Percentiles rank a stretch among this genome's conserved stretches.
Conservation (phyloP, 495 filamentous ascomycete genomes). For the Chaetomium tenue region DNA sequence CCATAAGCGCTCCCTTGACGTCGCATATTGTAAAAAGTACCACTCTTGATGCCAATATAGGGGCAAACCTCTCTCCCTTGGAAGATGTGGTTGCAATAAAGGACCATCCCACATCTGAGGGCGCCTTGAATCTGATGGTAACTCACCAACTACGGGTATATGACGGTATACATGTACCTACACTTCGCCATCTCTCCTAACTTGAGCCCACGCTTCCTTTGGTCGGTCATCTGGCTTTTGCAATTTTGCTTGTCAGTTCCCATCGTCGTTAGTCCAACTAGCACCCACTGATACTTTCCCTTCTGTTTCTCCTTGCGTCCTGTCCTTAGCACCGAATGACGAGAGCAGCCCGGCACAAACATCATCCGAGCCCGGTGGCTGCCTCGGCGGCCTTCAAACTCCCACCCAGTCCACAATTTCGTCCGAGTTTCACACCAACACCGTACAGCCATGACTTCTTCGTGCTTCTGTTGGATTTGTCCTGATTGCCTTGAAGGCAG, state of each 20-base stretch:
- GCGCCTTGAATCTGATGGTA: too few species aligned
- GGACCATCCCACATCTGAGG: too few species aligned
- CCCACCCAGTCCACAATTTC: background rate
- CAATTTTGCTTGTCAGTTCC: background rate
- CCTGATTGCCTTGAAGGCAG: background rate
- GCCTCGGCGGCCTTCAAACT: background rate
- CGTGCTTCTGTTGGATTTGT: background rate
- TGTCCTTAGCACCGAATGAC: background rate
- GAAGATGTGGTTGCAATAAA: too few species aligned
- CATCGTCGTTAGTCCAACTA: background rate
- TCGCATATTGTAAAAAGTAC: too few species aligned
- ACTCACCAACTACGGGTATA: background rate
- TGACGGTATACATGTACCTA: background rate
- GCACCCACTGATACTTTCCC: background rate
- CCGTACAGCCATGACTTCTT: background rate
- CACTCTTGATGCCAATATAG: too few species aligned
- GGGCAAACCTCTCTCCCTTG: too few species aligned
- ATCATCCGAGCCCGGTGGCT: background rate
- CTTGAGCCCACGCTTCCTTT: background rate
- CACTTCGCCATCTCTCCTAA: background rate
- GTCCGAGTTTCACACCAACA: background rate
- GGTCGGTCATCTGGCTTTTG: too few species aligned
- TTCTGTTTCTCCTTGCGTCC: background rate
- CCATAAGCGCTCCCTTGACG: too few species aligned
- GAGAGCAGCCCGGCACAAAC: background rate